Conservation (phyloP, 2,329 filamentous ascomycete genomes). For the Monosporascus ibericus region DNA sequence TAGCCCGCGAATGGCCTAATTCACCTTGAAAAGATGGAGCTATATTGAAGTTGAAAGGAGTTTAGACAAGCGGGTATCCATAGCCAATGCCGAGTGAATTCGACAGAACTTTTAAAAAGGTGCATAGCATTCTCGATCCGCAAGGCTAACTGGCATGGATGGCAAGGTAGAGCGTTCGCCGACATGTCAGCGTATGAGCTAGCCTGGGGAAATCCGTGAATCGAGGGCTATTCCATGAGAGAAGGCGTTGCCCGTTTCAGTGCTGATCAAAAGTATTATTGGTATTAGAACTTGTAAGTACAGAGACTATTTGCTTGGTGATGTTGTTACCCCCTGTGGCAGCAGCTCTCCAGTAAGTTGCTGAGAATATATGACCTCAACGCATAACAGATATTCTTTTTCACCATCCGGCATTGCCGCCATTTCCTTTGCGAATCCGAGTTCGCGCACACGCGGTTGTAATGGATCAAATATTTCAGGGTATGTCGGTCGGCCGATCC, state of each 20-base stretch:
- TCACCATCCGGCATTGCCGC: constrained; percentile 6
- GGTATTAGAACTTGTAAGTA: constrained; percentile 21
- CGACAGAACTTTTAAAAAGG: no score
- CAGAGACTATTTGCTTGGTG: constrained; percentile 17
- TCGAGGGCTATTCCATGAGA: background rate
- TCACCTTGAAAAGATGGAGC: constrained; percentile 38
- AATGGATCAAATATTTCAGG: constrained; percentile 12
- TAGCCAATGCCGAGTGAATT: no score
- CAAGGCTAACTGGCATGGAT: no score
- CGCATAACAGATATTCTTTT: constrained; percentile 9
- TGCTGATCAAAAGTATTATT: constrained; percentile 13
- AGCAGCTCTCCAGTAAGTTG: constrained; percentile 11
- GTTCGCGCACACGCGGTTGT: constrained; percentile 10
- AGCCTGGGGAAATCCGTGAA: background rate
- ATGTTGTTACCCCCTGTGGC: constrained; percentile 17
- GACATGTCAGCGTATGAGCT: background rate
- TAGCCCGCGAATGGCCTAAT: constrained; percentile 49
- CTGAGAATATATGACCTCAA: constrained; percentile 9
- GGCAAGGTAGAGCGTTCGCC: background rate
- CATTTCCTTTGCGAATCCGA: constrained; percentile 2
- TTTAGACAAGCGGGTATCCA: background rate
- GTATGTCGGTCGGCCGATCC: constrained; percentile 12
- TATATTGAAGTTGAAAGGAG: background rate
- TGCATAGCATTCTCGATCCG: no score
- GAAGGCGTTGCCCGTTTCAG: background rate